Evolutionary conservation across 169 alveolate genomes (phyloP).

Genomic region (Plasmodium chabaudi): DNA sequence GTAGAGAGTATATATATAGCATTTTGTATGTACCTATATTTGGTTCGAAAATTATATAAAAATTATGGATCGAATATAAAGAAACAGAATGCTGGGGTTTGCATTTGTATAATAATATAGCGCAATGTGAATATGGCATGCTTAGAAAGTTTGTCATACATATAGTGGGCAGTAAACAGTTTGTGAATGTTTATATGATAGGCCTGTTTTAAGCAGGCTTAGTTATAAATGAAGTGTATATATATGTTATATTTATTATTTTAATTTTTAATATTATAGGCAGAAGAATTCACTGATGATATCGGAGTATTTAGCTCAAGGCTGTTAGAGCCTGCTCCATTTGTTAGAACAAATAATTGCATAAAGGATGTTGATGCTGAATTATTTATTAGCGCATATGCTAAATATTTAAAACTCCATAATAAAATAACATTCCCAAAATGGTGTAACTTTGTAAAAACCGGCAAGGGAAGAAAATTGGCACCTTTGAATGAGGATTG

Average conservation of each 20-base stretch:
- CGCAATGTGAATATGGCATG: too few relatives aligned
- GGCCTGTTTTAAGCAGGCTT: too few relatives aligned
- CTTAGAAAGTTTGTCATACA: too few relatives aligned
- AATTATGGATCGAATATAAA: too few relatives aligned
- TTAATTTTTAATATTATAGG: conserved; percentile 9
- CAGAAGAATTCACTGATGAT: conserved; percentile 69
- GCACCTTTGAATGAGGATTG: conserved; percentile 97
- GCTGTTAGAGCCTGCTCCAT: conserved; percentile 83
- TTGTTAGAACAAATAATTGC: conserved; percentile 82
- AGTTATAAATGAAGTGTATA: too few relatives aligned
- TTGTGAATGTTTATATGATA: too few relatives aligned
- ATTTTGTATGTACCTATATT: too few relatives aligned
- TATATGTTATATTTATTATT: background rate
- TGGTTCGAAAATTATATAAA: too few relatives aligned
- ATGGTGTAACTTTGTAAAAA: conserved; percentile 96
- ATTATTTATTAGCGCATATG: conserved; percentile 94
- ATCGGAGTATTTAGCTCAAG: conserved; percentile 70
- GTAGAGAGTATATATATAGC: too few relatives aligned
- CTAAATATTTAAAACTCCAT: conserved; percentile 94
- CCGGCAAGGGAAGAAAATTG: conserved; percentile 94
- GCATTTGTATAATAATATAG: too few relatives aligned
- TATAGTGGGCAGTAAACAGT: too few relatives aligned
- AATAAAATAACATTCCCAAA: conserved; percentile 96
- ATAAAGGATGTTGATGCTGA: conserved; percentile 97
- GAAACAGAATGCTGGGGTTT: too few relatives aligned